Evolutionary conservation across 2,329 filamentous ascomycete genomes (phyloP).

Genomic region (Colletotrichum viniferum): DNA sequence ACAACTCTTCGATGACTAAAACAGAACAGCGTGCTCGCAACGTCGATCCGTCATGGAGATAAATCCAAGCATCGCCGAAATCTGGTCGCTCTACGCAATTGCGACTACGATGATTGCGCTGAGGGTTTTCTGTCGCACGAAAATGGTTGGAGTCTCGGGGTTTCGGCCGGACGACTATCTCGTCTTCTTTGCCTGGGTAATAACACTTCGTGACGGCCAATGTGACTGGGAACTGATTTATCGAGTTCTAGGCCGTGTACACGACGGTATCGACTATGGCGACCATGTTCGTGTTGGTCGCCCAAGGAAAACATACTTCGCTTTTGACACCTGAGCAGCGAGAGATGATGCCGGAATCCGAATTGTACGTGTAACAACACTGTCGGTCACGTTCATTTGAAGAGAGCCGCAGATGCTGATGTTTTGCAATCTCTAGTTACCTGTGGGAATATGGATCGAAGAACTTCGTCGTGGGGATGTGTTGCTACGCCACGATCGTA

Average conservation of each 20-base stretch:
- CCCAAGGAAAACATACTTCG: slow-evolving; percentile 33
- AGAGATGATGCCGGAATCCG: slow-evolving; percentile 29
- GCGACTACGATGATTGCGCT: slow-evolving; percentile 34
- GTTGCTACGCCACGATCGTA: slow-evolving; percentile 35
- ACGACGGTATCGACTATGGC: not conserved
- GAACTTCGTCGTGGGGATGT: slow-evolving; percentile 36
- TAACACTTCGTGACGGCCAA: not conserved
- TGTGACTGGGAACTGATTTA: not conserved
- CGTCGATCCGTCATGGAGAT: not conserved
- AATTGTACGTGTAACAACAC: slow-evolving; percentile 14
- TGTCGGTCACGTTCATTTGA: rapidly evolving
- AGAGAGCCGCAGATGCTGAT: not conserved
- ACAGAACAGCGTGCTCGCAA: not conserved
- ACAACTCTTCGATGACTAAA: not conserved
- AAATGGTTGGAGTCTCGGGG: slow-evolving; percentile 33
- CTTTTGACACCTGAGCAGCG: slow-evolving; percentile 33
- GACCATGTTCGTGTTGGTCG: slow-evolving; percentile 28
- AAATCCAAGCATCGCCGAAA: slow-evolving; percentile 29
- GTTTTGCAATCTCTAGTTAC: not conserved
- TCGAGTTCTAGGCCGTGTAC: not conserved
- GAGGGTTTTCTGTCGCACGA: slow-evolving; percentile 35
- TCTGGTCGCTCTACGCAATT: slow-evolving; percentile 39
- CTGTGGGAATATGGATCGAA: slow-evolving; percentile 36
- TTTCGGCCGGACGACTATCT: slow-evolving; percentile 39
- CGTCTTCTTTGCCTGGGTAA: slow-evolving; percentile 32